Evolutionary conservation across 495 filamentous ascomycete genomes (phyloP), one percentile per base, ranked within the genome.

Genomic region (Talaromyces nanjingensis): DNA sequence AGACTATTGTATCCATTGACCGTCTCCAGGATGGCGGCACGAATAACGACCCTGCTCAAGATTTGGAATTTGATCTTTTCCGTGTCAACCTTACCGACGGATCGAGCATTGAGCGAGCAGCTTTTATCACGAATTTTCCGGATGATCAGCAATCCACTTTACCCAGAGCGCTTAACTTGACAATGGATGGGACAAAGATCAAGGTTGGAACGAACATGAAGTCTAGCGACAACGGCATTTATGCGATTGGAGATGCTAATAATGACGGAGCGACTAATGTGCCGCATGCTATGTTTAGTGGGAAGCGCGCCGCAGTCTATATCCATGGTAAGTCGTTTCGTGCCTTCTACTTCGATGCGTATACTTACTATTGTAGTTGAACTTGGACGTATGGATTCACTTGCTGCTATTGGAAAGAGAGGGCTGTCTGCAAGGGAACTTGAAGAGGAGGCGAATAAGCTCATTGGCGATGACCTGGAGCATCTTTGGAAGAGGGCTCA

Each of bases 251-350:
- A 1, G 84, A 86, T 66, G 77, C 78, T 9, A 87, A 86, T 65
- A 75, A 74, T 11, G 84, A 87, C 39, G 80, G 79, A 31, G 75
- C 77, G 42, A 85, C 83, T 11, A 86, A 86, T 62, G 83, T 87
- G 18, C 83, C 84, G 0, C 84, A 87, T 63, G 84, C 84, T 1
- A 78, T 87, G 72, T 87, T 75, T 65, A 81, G 73, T 29, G 83
- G 80, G 1, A 87, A 86, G 76, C 69, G 80, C 49, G 78, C 83
- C 7, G 82, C 79, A 5, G 84, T 86, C 18, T 84, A 71, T 59
- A 53, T 83, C 24, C 84, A 86, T 69, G 81, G 83, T 85, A 66
- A 70, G 80, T 72, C 52, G n/a, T 20, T 56, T 54, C 1, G 12
- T 16, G 6, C 3, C 54, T 2, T n/a, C 45, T 42, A 5, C n/a